Evolutionary conservation across 2,329 filamentous ascomycete genomes (phyloP).

Genomic region (Phialophora verrucosa): DNA sequence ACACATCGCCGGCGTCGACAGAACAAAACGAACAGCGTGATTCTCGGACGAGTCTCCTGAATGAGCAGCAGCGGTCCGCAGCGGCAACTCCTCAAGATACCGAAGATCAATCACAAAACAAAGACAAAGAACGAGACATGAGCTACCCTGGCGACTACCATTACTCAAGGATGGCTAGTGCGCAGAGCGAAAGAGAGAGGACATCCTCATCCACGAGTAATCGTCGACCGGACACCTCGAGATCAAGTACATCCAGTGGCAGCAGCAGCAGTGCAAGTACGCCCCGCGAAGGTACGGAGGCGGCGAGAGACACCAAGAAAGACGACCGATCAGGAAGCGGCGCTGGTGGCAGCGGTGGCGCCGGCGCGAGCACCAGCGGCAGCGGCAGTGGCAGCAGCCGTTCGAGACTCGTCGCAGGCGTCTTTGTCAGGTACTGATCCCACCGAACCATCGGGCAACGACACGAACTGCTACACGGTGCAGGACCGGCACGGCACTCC

Average conservation of each 20-base stretch:
- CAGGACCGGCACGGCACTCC: neutral
- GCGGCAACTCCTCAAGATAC: conserved; percentile 12
- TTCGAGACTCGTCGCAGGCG: conserved; percentile 30
- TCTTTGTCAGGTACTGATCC: conserved; percentile 35
- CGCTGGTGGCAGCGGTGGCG: conserved; percentile 10
- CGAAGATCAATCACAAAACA: conserved; percentile 16
- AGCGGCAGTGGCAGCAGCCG: conserved; percentile 12
- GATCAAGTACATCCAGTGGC: conserved; percentile 10
- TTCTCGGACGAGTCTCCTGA: neutral
- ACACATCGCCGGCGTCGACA: neutral
- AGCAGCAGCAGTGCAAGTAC: conserved; percentile 17
- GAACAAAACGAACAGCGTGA: conserved; percentile 10
- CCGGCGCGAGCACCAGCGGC: neutral
- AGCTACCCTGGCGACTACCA: conserved; percentile 19
- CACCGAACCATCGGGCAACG: neutral
- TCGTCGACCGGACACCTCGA: conserved; percentile 14
- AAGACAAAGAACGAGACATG: conserved; percentile 32
- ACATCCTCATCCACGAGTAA: conserved; percentile 5
- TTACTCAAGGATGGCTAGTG: conserved; percentile 12
- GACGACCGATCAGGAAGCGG: conserved; percentile 5
- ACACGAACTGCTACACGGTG: neutral
- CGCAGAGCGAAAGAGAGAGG: neutral
- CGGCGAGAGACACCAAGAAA: conserved; percentile 19
- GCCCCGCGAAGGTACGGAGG: conserved; percentile 21
- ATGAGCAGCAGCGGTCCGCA: conserved; percentile 19